These are phyloP conservation scores for Fusarium dlaminii DNA, from an alignment of 2,329 filamentous ascomycete genomes.

Conservation along the genomic window DNA sequence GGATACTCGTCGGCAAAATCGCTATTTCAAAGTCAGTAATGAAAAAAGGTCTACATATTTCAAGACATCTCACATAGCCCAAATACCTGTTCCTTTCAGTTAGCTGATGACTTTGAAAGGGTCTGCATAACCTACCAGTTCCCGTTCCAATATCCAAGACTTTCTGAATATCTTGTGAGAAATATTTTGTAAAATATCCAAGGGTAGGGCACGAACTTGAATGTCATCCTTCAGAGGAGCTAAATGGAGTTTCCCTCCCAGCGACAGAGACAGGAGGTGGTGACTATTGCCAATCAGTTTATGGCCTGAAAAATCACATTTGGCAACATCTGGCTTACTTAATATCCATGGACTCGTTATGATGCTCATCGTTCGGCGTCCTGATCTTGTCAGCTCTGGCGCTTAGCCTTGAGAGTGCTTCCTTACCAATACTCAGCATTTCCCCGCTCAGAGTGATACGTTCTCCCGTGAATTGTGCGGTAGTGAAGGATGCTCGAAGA, in stretches of 20 bases:
- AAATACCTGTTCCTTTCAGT: slow-evolving; percentile 44
- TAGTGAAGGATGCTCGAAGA: slow-evolving; percentile 37
- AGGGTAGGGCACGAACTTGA: slow-evolving; percentile 11
- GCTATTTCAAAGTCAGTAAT: slow-evolving; percentile 45
- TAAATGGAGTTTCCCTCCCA: slow-evolving; percentile 11
- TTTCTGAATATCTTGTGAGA: slow-evolving; percentile 10
- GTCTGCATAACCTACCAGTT: slow-evolving; percentile 51
- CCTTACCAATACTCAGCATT: slow-evolving; percentile 38
- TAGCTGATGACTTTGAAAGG: fast-evolving
- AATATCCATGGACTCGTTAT: slow-evolving; percentile 37
- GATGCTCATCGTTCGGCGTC: slow-evolving; percentile 34
- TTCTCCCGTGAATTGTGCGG: slow-evolving; percentile 35
- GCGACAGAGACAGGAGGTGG: slow-evolving; percentile 22
- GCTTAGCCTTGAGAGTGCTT: fast-evolving
- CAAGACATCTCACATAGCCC: slow-evolving; percentile 52
- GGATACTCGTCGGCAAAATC: slow-evolving; percentile 58
- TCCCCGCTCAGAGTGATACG: slow-evolving; percentile 36
- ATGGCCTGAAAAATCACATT: fast-evolving
- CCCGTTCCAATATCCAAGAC: slow-evolving; percentile 64
- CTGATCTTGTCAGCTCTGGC: background rate
- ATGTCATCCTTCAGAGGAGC: slow-evolving; percentile 38
- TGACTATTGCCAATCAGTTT: background rate
- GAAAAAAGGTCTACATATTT: fast-evolving
- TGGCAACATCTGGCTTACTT: background rate
- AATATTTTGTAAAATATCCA: fast-evolving